These are phyloP conservation scores for Alternaria arborescens DNA, from an alignment of 2,329 filamentous ascomycete genomes.

Conservation along the genomic window DNA sequence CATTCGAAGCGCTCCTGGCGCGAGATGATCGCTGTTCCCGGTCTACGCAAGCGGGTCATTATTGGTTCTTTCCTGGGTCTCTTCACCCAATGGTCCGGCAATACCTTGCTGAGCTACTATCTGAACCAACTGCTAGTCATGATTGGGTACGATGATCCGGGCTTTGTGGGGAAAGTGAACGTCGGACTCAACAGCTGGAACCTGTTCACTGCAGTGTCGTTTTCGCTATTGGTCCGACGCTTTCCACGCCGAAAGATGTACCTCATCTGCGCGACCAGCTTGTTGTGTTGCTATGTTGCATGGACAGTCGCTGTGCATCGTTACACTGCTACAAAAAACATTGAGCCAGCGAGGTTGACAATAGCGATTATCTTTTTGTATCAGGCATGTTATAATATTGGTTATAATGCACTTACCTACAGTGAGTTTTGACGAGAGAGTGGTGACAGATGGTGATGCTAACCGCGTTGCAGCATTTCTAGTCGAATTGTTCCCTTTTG, in stretches of 20 bases:
- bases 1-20: conserved; percentile 62
- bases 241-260: conserved; percentile 66
- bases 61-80: conserved; percentile 70
- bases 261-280: conserved; percentile 51
- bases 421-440: conserved; percentile 40
- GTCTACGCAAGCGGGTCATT: conserved; percentile 69
- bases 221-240: conserved; percentile 63
- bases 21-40: conserved; percentile 68
- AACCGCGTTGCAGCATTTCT: conserved; percentile 55
- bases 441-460: neutral
- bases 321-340: conserved; percentile 43
- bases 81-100: conserved; percentile 73
- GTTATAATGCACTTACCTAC: conserved; percentile 71
- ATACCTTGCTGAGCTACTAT: conserved; percentile 69
- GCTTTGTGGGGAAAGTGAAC: conserved; percentile 53
- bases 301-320: conserved; percentile 61
- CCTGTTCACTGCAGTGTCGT: conserved; percentile 64
- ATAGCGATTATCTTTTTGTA: conserved; percentile 63
- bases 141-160: conserved; percentile 64
- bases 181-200: conserved; percentile 67
- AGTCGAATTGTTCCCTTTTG: conserved; percentile 59
- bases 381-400: conserved; percentile 65
- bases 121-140: conserved; percentile 67
- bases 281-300: conserved; percentile 44
- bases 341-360: conserved; percentile 51